Conservation (phyloP, 768 basidiomycete genomes). For the Auriscalpium microsporum region DNA sequence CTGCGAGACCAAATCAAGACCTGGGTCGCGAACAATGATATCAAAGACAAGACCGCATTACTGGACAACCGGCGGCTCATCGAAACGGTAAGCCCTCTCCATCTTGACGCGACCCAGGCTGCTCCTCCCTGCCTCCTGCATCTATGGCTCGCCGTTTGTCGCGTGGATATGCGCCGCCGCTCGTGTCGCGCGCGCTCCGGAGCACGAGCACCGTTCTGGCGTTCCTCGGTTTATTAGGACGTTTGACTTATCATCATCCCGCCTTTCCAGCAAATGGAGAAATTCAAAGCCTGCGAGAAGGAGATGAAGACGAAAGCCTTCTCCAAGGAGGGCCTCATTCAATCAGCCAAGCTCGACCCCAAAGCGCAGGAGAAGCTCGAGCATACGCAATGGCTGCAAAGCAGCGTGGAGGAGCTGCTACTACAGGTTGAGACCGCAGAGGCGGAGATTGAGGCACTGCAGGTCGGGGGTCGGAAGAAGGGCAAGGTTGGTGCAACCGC, state of each 20-base stretch:
- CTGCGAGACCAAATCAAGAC: conserved; percentile 86
- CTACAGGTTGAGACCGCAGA: conserved; percentile 92
- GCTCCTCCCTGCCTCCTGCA: no score
- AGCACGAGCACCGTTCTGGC: background rate
- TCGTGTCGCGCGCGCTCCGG: background rate
- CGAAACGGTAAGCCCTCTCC: conserved; percentile 69
- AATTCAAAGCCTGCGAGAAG: conserved; percentile 99
- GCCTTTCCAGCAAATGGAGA: conserved; percentile 93
- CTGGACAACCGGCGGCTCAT: conserved; percentile 93
- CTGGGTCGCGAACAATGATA: conserved; percentile 96
- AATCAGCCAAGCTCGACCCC: conserved; percentile 90
- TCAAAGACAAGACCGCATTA: conserved; percentile 93
- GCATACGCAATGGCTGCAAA: conserved; percentile 77
- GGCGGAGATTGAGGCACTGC: conserved; percentile 86
- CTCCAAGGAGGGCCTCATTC: conserved; percentile 95
- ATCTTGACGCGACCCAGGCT: no score
- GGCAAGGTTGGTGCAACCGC: conserved; percentile 58
- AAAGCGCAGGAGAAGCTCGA: conserved; percentile 96
- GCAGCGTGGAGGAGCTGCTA: conserved; percentile 83
- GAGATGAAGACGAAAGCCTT: conserved; percentile 99
- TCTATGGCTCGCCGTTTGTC: no score
- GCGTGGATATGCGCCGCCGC: no score
- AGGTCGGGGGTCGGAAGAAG: conserved; percentile 73
- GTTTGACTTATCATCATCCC: conserved; percentile 1
- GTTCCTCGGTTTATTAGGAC: background rate